Conservation (phyloP, 2,329 filamentous ascomycete species). For the Thelonectria rubi region DNA sequence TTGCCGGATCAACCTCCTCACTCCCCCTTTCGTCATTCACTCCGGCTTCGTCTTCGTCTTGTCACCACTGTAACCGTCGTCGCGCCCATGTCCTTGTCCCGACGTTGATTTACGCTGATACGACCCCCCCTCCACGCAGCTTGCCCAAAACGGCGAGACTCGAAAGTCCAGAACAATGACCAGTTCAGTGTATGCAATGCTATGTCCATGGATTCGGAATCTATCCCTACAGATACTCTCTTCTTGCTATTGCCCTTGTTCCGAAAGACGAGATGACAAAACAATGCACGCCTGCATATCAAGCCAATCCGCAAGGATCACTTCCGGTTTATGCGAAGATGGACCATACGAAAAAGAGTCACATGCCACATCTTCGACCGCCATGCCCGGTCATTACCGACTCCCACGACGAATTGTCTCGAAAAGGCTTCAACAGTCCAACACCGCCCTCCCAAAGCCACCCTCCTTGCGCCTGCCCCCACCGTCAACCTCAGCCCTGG, state of each 20-base stretch:
- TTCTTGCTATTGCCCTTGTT: background rate
- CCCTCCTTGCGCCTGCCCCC: background rate
- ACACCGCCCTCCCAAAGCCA: background rate
- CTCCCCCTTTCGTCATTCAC: constrained; percentile 3
- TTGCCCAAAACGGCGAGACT: background rate
- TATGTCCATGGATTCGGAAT: background rate
- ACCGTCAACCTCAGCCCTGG: constrained; percentile 20
- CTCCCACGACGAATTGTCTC: constrained; percentile 4
- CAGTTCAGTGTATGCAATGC: background rate
- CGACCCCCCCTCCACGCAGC: background rate
- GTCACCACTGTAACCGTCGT: constrained; percentile 13
- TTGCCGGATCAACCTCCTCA: background rate
- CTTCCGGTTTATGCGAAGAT: constrained; percentile 3
- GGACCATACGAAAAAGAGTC: background rate
- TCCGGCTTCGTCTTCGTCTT: constrained; percentile 4
- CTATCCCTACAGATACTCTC: background rate
- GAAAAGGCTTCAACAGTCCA: background rate
- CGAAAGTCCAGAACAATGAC: background rate
- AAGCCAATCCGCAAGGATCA: background rate
- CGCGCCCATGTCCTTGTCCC: constrained; percentile 7
- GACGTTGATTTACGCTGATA: constrained; percentile 23
- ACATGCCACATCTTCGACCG: constrained; percentile 6
- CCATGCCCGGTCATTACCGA: background rate
- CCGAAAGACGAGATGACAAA: constrained; percentile 10
- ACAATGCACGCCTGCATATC: constrained; percentile 5